Evolutionary conservation across 176 grass and related monocot genomes (phyloP).

Genomic region (Typha latifolia): DNA sequence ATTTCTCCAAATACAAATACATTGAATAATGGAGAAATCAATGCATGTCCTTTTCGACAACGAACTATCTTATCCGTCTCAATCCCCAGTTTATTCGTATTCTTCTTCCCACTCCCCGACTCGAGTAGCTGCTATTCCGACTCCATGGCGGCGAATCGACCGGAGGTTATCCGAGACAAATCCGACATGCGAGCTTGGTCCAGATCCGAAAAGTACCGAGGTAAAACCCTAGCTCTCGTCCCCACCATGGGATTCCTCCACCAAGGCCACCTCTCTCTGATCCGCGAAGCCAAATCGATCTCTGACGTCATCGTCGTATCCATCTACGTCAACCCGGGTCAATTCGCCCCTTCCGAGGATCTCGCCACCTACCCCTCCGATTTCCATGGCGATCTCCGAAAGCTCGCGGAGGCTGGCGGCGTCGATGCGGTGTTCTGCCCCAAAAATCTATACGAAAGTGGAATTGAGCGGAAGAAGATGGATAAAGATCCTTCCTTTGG

Average conservation of each 20-base stretch:
- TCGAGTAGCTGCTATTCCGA: too few species aligned
- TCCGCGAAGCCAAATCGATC: slow-evolving; percentile 25
- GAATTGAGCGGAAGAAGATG: background rate
- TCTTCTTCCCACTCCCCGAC: too few species aligned
- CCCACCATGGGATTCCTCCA: slow-evolving; percentile 98
- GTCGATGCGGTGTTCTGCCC: slow-evolving; percentile 66
- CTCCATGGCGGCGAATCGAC: too few species aligned
- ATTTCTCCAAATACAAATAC: too few species aligned
- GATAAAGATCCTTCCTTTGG: background rate
- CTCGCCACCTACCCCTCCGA: slow-evolving; percentile 65
- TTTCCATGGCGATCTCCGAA: slow-evolving; percentile 50
- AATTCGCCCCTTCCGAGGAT: slow-evolving; percentile 73
- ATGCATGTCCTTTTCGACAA: too few species aligned
- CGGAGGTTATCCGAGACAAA: too few species aligned
- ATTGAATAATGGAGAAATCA: too few species aligned
- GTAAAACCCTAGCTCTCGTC: slow-evolving; percentile 32
- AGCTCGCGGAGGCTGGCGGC: slow-evolving; percentile 44
- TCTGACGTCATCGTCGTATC: slow-evolving; percentile 61
- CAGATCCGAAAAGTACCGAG: too few species aligned
- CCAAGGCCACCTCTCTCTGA: slow-evolving; percentile 73
- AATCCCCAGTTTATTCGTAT: too few species aligned
- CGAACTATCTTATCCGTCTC: too few species aligned
- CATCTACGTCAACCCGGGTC: slow-evolving; percentile 83
- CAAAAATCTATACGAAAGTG: slow-evolving; percentile 47
- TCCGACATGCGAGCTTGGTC: too few species aligned